These are phyloP conservation scores for Penstemon davidsonii DNA, from an alignment of 257 asterid genomes.

Conservation along the genomic window DNA sequence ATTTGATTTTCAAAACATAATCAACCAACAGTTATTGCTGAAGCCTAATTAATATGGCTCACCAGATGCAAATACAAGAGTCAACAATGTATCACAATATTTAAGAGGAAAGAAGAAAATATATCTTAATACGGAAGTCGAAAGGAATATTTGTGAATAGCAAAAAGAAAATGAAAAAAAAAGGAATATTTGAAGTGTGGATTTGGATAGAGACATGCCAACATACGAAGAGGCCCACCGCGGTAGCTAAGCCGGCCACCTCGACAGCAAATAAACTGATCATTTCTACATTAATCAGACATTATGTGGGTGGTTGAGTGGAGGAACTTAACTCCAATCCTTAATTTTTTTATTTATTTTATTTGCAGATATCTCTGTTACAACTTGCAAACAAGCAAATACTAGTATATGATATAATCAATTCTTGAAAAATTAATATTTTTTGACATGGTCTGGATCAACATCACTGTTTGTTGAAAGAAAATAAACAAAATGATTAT, in stretches of 20 bases:
- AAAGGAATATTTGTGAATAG: too few species aligned
- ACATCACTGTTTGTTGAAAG: slow-evolving; percentile 32
- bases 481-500: slow-evolving; percentile 7
- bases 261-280: not conserved
- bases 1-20: too few species aligned
- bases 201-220: slow-evolving; percentile 26
- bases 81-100: too few species aligned
- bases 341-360: slow-evolving; percentile 1
- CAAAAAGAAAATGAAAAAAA: too few species aligned
- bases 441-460: slow-evolving; percentile 19
- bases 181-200: slow-evolving; percentile 2
- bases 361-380: not conserved
- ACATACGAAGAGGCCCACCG: slow-evolving; percentile 21
- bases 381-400: not conserved
- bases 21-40: too few species aligned
- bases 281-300: not conserved
- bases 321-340: slow-evolving; percentile 11
- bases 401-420: not conserved
- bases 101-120: too few species aligned
- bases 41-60: too few species aligned
- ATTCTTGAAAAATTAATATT: not conserved
- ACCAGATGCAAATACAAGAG: too few species aligned
- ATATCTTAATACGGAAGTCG: too few species aligned
- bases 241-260: slow-evolving; percentile 27
- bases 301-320: slow-evolving; percentile 8